Evolutionary conservation across 306 rosid genomes (phyloP).

Genomic region (Carpinus fangiana): DNA sequence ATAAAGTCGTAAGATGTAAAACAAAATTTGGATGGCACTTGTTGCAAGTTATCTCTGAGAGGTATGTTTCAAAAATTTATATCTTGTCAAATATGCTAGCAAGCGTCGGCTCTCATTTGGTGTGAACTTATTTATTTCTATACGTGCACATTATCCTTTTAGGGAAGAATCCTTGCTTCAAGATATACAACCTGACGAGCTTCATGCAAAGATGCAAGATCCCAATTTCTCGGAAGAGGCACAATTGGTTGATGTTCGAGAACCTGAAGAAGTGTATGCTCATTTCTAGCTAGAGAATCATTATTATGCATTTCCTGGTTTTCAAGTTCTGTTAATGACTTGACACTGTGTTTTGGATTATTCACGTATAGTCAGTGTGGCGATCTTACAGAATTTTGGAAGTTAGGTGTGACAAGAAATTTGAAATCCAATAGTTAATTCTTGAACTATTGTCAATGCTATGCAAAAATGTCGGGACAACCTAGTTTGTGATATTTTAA

Average conservation of each 20-base stretch:
- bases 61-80: constrained; percentile 39
- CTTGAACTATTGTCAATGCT: not conserved
- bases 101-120: constrained; percentile 9
- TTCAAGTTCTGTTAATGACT: not conserved
- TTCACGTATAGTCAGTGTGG: not conserved
- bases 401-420: not conserved
- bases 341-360: too few species aligned
- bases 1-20: constrained; percentile 84
- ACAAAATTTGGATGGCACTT: constrained; percentile 97
- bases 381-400: not conserved
- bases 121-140: constrained; percentile 24
- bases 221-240: constrained; percentile 72
- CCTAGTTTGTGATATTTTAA: not conserved
- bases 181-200: constrained; percentile 75
- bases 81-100: constrained; percentile 14
- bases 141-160: constrained; percentile 27
- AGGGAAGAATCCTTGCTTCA: constrained; percentile 76
- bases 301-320: constrained; percentile 9
- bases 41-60: constrained; percentile 85
- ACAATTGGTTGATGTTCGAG: constrained; percentile 84
- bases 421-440: not conserved
- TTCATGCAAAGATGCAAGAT: constrained; percentile 71
- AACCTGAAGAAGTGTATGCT: constrained; percentile 92
- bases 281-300: constrained; percentile 17
- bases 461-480: not conserved